These are phyloP conservation scores for Linum lewisii DNA, from an alignment of 345 rosid species.

Conservation along the genomic window DNA sequence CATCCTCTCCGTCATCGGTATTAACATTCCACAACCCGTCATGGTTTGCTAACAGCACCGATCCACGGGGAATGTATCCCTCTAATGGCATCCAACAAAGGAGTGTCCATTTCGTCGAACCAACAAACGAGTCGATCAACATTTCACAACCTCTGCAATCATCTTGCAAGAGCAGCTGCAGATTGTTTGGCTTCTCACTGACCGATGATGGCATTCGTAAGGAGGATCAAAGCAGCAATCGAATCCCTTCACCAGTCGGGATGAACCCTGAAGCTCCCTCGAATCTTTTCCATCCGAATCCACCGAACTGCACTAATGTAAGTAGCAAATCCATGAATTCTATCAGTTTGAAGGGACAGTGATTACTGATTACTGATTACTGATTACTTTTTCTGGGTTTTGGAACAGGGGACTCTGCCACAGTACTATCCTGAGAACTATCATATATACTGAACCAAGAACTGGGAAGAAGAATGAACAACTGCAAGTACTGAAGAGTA, in stretches of 20 bases:
- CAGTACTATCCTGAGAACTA: not conserved
- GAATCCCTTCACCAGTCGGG: slow-evolving; percentile 11
- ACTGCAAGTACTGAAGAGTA: too few relatives aligned
- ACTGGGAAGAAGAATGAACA: too few relatives aligned
- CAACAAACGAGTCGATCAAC: slow-evolving; percentile 16
- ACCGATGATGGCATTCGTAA: slow-evolving; percentile 37
- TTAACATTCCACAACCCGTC: slow-evolving; percentile 54
- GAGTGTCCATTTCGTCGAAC: slow-evolving; percentile 13
- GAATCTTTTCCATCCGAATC: slow-evolving; percentile 36
- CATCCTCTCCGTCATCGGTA: slow-evolving; percentile 77
- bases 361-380: not conserved
- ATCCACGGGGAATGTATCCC: slow-evolving; percentile 13
- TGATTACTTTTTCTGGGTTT: not conserved
- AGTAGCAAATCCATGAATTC: slow-evolving; percentile 15
- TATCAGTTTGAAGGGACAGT: not conserved
- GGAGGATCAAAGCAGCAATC: slow-evolving; percentile 18
- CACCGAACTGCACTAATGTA: slow-evolving; percentile 50
- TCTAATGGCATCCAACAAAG: slow-evolving; percentile 14
- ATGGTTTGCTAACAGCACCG: slow-evolving; percentile 12
- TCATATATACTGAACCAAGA: slow-evolving; percentile 1
- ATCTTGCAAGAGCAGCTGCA: slow-evolving; percentile 64
- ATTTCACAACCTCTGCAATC: too few relatives aligned
- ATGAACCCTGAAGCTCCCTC: slow-evolving; percentile 24
- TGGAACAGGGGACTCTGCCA: not conserved
- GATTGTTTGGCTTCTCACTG: slow-evolving; percentile 87